Evolutionary conservation across 1,139 yeast species (phyloP), one percentile per base, ranked within the genome.

Genomic region (Kodamaea alishanica): DNA sequence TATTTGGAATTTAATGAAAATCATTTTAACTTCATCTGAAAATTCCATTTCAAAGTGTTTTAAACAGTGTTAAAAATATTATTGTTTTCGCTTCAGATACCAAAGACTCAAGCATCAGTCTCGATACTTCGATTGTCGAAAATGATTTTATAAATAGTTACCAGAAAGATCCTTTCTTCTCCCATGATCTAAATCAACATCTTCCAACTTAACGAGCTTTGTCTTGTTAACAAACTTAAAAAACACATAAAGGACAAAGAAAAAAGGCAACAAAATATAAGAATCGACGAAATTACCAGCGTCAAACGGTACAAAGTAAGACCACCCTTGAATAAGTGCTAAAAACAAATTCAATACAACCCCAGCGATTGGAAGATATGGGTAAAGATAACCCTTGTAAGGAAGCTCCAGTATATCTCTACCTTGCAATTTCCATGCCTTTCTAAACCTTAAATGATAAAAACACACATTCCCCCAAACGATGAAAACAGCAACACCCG

Each of bases 271-370:
- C 48, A 82, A 60, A 42, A 82, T 73, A 52, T 83, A 82, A 5
- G 82, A 78, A 54, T 81, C 88, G 30, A 82, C 81, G 56, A 80
- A 82, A 43, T 70, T 65, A 25, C 73, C 79, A 6, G 78, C 81
- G 40, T 69, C 67, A 49, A 79, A 82, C 0, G 89, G 88, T 40
- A 69, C 67, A 49, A 82, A 75, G 32, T 72, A 67, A 1, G 83
- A 65, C 87, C 88, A 82, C 2, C 88, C 85, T 56, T 82, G 88
- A 27, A 82, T 76, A 23, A 82, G 57, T 2, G 77, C 81, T 46
- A 82, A 64, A 43, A 81, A 71, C 2, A 69, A 46, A 50, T 79
- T 81, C 34, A 78, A 59, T 0, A 60, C 48, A 6, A 81, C 61
- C 1, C 84, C 83, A 33, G 76, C 50, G 35, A 66, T 64, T 2